Evolutionary conservation across 257 asterid genomes (phyloP).

Genomic region (Thymus mandschuricus): DNA sequence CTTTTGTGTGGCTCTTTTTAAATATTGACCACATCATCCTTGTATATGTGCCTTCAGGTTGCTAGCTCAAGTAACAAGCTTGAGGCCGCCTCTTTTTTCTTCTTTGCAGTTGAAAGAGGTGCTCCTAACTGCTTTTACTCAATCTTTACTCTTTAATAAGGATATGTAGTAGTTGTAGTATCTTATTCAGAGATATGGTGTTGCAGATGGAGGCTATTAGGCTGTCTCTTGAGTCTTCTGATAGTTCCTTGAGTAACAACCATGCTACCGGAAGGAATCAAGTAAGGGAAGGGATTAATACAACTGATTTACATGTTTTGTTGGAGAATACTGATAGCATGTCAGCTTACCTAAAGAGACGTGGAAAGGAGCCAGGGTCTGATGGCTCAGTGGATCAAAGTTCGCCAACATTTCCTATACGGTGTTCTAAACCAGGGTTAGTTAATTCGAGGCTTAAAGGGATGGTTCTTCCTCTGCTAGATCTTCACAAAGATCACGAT

Average conservation of each 20-base stretch:
- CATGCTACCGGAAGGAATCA: conserved; percentile 37
- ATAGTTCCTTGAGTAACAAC: conserved; percentile 32
- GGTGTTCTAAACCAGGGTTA: conserved; percentile 38
- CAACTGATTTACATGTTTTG: conserved; percentile 36
- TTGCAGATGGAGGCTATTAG: conserved; percentile 64
- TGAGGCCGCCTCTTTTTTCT: conserved; percentile 63
- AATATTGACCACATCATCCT: conserved; percentile 23
- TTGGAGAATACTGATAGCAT: conserved; percentile 38
- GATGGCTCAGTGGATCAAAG: conserved; percentile 43
- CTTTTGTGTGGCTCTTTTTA: conserved; percentile 22
- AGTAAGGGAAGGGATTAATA: conserved; percentile 29
- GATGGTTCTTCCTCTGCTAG: conserved; percentile 71
- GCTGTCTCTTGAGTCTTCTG: conserved; percentile 43
- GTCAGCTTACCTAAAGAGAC: conserved; percentile 32
- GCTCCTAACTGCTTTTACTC: not conserved
- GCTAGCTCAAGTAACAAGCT: conserved; percentile 56
- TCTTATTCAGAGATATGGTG: conserved; percentile 42
- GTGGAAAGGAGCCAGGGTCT: conserved; percentile 38
- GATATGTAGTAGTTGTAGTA: conserved; percentile 21
- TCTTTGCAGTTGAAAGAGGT: conserved; percentile 78
- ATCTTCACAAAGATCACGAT: conserved; percentile 95
- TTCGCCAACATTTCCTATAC: conserved; percentile 34
- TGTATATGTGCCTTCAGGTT: conserved; percentile 56
- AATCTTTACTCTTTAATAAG: not conserved
- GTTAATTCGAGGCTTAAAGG: conserved; percentile 59